Evolutionary conservation across 305 asterid genomes (phyloP).

Genomic region (Solanum chacoense): DNA sequence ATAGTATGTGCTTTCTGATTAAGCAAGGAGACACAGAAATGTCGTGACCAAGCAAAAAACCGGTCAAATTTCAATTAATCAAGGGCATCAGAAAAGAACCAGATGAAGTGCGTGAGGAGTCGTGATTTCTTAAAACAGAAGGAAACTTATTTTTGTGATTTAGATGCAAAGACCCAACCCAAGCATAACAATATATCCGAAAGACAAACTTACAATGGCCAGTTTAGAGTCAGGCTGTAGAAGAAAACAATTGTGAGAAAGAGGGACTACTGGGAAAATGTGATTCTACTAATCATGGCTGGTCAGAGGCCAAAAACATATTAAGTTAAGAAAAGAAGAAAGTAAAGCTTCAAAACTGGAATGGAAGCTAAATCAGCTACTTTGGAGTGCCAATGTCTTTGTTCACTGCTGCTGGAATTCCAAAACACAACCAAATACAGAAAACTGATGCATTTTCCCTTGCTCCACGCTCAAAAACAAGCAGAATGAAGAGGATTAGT

Average conservation of each 20-base stretch:
- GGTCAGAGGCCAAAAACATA: not conserved
- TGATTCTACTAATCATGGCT: not conserved
- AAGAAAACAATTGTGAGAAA: not conserved
- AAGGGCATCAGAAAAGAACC: not conserved
- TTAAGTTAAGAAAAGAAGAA: not conserved
- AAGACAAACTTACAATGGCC: not conserved
- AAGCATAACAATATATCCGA: not conserved
- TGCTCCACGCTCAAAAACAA: not conserved
- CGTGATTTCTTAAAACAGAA: not conserved
- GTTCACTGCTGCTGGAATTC: not conserved
- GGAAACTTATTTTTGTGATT: not conserved
- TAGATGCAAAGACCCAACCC: not conserved
- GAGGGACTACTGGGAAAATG: not conserved
- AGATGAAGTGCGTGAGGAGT: not conserved
- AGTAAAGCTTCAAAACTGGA: not conserved
- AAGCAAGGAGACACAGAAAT: not conserved
- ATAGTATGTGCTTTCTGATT: not conserved
- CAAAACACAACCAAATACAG: not conserved
- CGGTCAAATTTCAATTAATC: not conserved
- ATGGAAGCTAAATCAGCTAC: not conserved
- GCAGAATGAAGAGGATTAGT: not conserved
- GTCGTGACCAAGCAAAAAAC: not conserved
- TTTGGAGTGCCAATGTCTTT: not conserved
- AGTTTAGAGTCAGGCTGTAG: not conserved
- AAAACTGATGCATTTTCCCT: not conserved